Percentiles rank a stretch among this genome's conserved stretches.
These are phyloP conservation scores for Aspergillus diversus DNA, from an alignment of 495 filamentous ascomycete species.

Conservation along the genomic window DNA sequence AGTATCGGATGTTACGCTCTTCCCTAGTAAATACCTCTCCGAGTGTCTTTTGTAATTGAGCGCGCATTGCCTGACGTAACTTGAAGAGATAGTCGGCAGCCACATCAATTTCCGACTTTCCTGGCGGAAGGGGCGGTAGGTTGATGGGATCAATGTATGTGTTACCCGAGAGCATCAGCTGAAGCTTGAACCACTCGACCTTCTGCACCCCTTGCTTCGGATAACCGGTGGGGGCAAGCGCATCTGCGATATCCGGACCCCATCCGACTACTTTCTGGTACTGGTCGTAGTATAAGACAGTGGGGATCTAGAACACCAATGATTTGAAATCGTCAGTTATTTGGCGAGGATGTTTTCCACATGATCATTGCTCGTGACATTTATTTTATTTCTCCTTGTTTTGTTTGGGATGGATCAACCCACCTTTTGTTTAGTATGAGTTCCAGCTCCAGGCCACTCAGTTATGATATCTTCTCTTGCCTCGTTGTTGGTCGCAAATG, in stretches of 20 bases:
- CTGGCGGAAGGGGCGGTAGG: conserved; percentile 73
- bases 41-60: conserved; percentile 73
- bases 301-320: conserved; percentile 63
- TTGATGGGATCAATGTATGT: conserved; percentile 85
- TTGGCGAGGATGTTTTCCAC: not conserved
- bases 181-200: conserved; percentile 84
- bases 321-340: conserved; percentile 17
- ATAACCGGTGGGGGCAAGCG: conserved; percentile 76
- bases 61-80: conserved; percentile 75
- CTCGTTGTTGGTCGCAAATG: conserved; percentile 78
- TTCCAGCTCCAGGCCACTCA: conserved; percentile 78
- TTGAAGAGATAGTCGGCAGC: conserved; percentile 82
- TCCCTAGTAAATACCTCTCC: conserved; percentile 78
- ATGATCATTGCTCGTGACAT: conserved; percentile 7
- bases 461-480: conserved; percentile 79
- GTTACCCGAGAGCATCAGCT: conserved; percentile 79
- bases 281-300: conserved; percentile 80
- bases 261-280: conserved; percentile 82
- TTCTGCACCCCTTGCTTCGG: conserved; percentile 81
- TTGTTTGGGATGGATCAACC: not conserved
- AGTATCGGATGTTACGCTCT: conserved; percentile 78
- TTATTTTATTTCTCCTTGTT: not conserved
- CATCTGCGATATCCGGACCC: conserved; percentile 81
- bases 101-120: conserved; percentile 80
- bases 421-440: conserved; percentile 78